These are phyloP conservation scores for Pseudonitzschia multiseries DNA, from an alignment of 108 stramenopile species.

Conservation along the genomic window DNA sequence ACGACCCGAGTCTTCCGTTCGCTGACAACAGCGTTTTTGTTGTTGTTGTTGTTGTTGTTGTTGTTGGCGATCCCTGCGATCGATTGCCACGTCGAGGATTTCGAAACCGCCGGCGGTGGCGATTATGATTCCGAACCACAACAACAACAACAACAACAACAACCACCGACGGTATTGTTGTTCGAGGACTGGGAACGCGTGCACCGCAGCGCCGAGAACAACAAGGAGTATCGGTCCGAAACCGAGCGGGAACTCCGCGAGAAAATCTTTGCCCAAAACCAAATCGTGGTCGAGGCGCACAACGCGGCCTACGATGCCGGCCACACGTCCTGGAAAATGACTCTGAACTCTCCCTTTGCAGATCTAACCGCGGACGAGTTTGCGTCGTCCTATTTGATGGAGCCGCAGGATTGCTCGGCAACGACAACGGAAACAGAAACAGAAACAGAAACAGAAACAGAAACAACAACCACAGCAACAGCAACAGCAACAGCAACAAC, in stretches of 20 bases:
- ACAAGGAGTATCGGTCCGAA: background rate
- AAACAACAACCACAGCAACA: background rate
- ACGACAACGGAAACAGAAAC: constrained; percentile 12
- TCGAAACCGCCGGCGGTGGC: too few species aligned
- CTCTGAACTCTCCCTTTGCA: constrained; percentile 43
- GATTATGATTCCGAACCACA: too few species aligned
- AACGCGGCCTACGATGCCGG: constrained; percentile 41
- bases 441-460: background rate
- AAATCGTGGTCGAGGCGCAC: constrained; percentile 26
- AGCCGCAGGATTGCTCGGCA: constrained; percentile 47
- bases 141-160: too few species aligned
- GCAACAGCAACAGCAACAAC: too few species aligned
- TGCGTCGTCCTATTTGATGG: constrained; percentile 35
- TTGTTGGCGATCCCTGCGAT: background rate
- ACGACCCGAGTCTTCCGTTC: background rate
- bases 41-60: too few species aligned
- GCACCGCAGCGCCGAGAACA: background rate
- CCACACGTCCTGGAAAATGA: constrained; percentile 41
- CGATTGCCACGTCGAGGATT: too few species aligned
- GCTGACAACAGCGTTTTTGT: background rate
- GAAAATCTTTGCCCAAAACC: constrained; percentile 29
- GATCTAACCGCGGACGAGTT: constrained; percentile 52
- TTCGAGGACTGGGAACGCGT: background rate
- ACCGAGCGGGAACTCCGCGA: background rate
- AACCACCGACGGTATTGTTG: too few species aligned